These are phyloP conservation scores for Peniophora sp. DNA, from an alignment of 1,284 basidiomycete genomes.

Conservation along the genomic window DNA sequence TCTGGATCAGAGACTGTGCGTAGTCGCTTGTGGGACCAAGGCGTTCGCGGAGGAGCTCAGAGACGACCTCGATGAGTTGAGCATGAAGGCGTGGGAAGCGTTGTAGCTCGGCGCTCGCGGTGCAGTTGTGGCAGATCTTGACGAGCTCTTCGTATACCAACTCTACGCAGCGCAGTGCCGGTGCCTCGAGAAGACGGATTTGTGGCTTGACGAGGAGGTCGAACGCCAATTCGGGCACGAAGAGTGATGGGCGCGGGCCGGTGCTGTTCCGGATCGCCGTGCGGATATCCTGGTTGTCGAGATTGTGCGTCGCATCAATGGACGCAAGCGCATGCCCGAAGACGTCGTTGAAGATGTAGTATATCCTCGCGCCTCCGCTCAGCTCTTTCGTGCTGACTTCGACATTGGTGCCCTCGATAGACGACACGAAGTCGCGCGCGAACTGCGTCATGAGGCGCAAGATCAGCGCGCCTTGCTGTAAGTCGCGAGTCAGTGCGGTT, in stretches of 20 bases:
- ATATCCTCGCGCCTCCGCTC: slow-evolving; percentile 95
- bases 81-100: slow-evolving; percentile 92
- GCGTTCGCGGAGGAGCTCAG: slow-evolving; percentile 90
- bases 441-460: slow-evolving; percentile 99
- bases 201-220: slow-evolving; percentile 98
- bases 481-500: neutral
- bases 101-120: slow-evolving; percentile 79
- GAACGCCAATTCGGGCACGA: slow-evolving; percentile 96
- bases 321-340: slow-evolving; percentile 89
- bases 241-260: slow-evolving; percentile 91
- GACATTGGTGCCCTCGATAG: slow-evolving; percentile 96
- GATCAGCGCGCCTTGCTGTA: slow-evolving; percentile 76
- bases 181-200: slow-evolving; percentile 93
- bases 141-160: slow-evolving; percentile 98
- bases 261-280: slow-evolving; percentile 99
- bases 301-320: slow-evolving; percentile 87
- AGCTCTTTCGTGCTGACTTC: slow-evolving; percentile 98
- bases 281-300: slow-evolving; percentile 92
- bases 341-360: slow-evolving; percentile 99
- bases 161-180: slow-evolving; percentile 93
- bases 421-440: slow-evolving; percentile 93
- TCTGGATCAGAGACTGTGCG: slow-evolving; percentile 91
- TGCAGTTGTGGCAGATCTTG: slow-evolving; percentile 99
- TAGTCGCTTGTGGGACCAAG: slow-evolving; percentile 96
- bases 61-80: slow-evolving; percentile 95